Base-by-base conservation (phyloP, 179 eudicot species). In the Gypsophila paniculata region DNA sequence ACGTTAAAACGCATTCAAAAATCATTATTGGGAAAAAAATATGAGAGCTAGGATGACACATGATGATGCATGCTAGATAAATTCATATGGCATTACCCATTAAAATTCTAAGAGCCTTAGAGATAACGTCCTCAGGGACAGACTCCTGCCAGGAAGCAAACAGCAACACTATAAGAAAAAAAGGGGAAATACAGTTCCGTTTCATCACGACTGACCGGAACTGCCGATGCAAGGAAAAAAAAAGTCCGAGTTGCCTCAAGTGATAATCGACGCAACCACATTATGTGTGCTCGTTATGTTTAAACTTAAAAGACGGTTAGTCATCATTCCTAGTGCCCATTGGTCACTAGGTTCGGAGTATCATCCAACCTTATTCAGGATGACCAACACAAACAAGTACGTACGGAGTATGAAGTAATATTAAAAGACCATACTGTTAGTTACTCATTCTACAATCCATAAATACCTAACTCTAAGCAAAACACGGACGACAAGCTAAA, bases 71-170 rank as follows among this genome's bases (percentile, higher is more conserved):
- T 65, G 53, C 7, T 36, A 25, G 65, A 59, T 19, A 38, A 32
- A 61, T 64, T 55, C 71, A 54, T n/a, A 42, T 21, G 22, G 53
- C n/a, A 39, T 61, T 89, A 91, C 99, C 97, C 70, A 91, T 77
- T 49, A 90, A 81, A 42, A 92, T 84, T 78, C 82, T 75, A 48
- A 94, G 86, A 55, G 99, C 99, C 76, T 83, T 77, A 25, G 85
- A 87, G 69, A 94, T 90, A 46, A 81, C 74, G 49, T 85, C 96
- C 79, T 82, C 92, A 8, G 99, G 99, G 61, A 94, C 88, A 74
- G 94, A 88, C 73, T 94, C 99, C 99, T 94, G 92, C 72, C 29
- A 71, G 32, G 70, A 71, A 68, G 48, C 67, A 48, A 73, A 62
- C 51, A 57, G 22, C 72, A 79, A 49, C 46, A 55, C 17, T 51